Percentiles rank a stretch among this genome's conserved stretches.
phyloP scores from a whole-genome alignment of 805 yeast genomes.

The Ogataea zsoltii region DNA sequence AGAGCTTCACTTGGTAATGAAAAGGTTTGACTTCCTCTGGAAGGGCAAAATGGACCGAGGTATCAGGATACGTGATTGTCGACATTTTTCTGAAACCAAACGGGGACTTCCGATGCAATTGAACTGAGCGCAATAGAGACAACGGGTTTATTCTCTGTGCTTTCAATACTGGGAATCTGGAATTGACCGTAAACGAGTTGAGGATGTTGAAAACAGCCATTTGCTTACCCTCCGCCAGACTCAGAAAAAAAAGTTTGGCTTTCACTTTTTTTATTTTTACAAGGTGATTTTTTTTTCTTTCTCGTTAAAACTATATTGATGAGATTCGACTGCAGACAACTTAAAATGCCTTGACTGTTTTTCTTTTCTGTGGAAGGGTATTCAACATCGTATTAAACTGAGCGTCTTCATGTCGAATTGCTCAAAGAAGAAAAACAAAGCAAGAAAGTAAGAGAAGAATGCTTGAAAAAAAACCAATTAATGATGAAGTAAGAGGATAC shows the following conservation, averaged over 20 bases:
- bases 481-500: background rate
- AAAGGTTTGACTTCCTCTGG: conserved; percentile 60
- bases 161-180: background rate
- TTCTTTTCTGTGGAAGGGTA: conserved; percentile 13
- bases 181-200: background rate
- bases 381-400: conserved; percentile 7
- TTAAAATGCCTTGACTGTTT: background rate
- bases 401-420: conserved; percentile 6
- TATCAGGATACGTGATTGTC: conserved; percentile 25
- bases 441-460: conserved; percentile 2
- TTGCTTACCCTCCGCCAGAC: background rate
- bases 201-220: background rate
- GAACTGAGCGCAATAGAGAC: background rate
- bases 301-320: background rate
- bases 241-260: background rate
- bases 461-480: conserved; percentile 1
- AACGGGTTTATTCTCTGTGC: background rate
- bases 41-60: conserved; percentile 49
- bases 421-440: conserved; percentile 10
- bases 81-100: background rate
- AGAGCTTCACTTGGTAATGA: conserved; percentile 66
- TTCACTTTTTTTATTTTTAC: background rate
- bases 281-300: background rate
- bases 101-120: background rate
- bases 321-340: background rate